phyloP scores from a whole-genome alignment of 306 rosid genomes.

The Crataegus laevigata region DNA sequence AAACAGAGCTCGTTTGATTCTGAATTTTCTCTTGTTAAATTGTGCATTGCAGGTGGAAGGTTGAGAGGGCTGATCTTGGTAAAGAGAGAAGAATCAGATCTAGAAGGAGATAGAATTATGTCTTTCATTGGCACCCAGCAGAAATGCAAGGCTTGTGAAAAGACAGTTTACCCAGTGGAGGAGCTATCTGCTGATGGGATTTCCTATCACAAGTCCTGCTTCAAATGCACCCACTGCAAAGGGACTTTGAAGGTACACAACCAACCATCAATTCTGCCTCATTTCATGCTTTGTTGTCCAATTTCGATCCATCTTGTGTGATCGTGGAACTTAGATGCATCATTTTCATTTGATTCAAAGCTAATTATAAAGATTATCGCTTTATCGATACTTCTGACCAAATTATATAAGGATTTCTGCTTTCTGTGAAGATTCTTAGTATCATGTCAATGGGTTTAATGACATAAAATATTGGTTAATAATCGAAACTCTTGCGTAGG shows the following conservation, averaged over 20 bases:
- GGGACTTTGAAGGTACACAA: conserved; percentile 76
- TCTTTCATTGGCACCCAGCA: conserved; percentile 85
- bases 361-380: background rate
- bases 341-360: background rate
- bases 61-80: conserved; percentile 14
- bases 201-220: conserved; percentile 85
- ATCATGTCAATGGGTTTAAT: background rate
- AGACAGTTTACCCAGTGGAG: conserved; percentile 91
- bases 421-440: conserved; percentile 5
- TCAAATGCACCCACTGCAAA: conserved; percentile 94
- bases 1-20: conserved; percentile 9
- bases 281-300: background rate
- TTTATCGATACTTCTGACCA: background rate
- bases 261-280: background rate
- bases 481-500: too few species aligned
- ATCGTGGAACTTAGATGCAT: background rate
- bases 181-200: conserved; percentile 88
- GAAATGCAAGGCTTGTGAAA: conserved; percentile 91
- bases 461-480: background rate
- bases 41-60: conserved; percentile 1
- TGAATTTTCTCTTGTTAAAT: background rate
- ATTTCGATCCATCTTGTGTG: background rate
- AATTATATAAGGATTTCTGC: background rate
- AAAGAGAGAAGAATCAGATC: conserved; percentile 44
- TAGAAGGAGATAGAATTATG: conserved; percentile 39